Evolutionary conservation across 2,329 filamentous ascomycete species (phyloP).

Genomic region (Fusarium chlamydosporum): DNA sequence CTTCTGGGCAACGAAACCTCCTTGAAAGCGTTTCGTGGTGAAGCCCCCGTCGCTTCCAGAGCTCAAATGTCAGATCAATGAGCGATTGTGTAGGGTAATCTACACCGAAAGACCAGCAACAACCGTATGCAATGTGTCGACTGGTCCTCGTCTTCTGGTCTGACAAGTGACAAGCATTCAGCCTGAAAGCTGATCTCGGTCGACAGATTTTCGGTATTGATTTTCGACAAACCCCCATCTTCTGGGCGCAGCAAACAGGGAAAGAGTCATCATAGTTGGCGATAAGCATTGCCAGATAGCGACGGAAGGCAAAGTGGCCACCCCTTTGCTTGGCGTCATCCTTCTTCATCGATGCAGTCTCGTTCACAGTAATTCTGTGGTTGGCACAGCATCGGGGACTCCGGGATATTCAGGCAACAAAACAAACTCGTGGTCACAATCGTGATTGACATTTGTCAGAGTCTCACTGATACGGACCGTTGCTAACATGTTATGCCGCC

Average conservation of each 20-base stretch:
- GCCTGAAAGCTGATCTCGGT: constrained; percentile 4
- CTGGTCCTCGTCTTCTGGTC: neutral
- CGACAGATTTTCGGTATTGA: neutral
- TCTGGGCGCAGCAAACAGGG: neutral
- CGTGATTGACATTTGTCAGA: constrained; percentile 1
- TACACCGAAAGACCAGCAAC: neutral
- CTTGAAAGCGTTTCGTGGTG: neutral
- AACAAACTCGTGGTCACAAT: neutral
- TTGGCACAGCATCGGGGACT: constrained; percentile 8
- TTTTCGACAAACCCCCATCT: neutral
- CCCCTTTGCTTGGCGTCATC: constrained; percentile 15
- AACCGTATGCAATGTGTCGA: neutral
- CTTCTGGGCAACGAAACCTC: neutral
- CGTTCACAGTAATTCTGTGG: neutral
- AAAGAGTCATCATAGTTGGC: neutral
- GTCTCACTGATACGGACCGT: neutral
- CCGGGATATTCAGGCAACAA: constrained; percentile 14
- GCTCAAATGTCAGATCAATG: neutral
- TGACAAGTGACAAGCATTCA: constrained; percentile 3
- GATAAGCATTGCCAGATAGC: constrained; percentile 22
- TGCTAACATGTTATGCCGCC: constrained; percentile 13
- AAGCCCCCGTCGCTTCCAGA: neutral
- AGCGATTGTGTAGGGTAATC: neutral
- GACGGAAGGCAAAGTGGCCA: constrained; percentile 22
- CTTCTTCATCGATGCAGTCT: constrained; percentile 6